Conservation (phyloP, 306 rosid genomes). For the Begonia loranthoides region DNA sequence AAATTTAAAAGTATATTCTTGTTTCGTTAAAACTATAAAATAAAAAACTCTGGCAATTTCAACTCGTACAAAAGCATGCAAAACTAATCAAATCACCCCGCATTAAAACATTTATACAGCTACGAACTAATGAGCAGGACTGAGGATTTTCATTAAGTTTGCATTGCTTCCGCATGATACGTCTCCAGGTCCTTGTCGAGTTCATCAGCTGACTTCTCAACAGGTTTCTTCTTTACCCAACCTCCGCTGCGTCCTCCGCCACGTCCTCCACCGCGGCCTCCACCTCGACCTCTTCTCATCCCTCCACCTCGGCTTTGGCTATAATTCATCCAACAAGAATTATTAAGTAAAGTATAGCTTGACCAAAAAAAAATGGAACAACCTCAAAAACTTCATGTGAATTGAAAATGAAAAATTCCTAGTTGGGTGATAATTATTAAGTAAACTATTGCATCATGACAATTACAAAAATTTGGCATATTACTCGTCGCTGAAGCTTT, state of each 20-base stretch:
- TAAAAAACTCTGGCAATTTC: no score
- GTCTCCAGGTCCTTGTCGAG: conserved; percentile 80
- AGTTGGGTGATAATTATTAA: not conserved
- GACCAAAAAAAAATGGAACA: not conserved
- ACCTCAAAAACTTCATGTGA: not conserved
- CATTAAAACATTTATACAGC: no score
- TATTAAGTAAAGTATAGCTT: not conserved
- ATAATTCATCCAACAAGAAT: no score
- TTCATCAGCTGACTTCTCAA: conserved; percentile 69
- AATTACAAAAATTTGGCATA: not conserved
- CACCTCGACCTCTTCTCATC: conserved; percentile 3
- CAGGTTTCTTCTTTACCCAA: conserved; percentile 38
- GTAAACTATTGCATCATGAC: not conserved
- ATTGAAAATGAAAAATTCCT: not conserved
- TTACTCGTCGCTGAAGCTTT: no score
- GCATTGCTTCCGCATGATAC: conserved; percentile 80
- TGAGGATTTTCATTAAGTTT: conserved; percentile 11
- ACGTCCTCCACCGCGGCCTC: conserved; percentile 6
- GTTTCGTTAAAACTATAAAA: no score
- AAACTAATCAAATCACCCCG: no score
- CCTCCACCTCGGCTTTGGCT: no score
- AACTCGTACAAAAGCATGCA: no score
- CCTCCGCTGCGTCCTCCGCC: conserved; percentile 26
- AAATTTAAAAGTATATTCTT: no score
- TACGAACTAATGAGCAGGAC: no score